Base-by-base conservation (phyloP, 805 yeast genomes). In the Cyberlindnera japonica region DNA sequence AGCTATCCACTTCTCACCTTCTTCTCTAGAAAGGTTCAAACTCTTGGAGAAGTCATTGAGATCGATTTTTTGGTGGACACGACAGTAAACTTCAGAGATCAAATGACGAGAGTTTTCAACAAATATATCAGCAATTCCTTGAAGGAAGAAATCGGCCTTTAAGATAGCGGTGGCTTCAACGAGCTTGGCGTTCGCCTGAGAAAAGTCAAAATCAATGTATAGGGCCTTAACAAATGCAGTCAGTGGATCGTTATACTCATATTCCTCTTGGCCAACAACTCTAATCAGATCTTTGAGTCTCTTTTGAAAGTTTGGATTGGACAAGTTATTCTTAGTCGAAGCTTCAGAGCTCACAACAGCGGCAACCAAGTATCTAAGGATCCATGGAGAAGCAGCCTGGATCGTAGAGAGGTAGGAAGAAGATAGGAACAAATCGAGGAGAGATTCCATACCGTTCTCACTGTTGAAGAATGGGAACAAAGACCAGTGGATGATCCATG, bases 371-470 rank as follows among this genome's bases (percentile, higher is more conserved):
- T 81, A 81, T 54, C 87, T 72, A 48, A 80, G 59, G 36, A 81
- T 65, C 88, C 88, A 81, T 16, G 87, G 88, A 55, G 81, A 73
- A 8, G 83, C 69, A 23, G 84, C 83, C 62, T 81, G 86, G 55
- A 81, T 80, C 3, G 85, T 74, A 43, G 80, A 74, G 45, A 81
- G 61, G 58, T 78, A 79, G 7, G 81, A 74, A 5, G 81, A 72
- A 14, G 77, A 65, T 55, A 78, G 71, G 59, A 77, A 77, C 38
- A 77, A 55, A 47, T 81, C 86, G 42, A 74, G 66, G 43, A 81
- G 62, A 33, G 68, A 67, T 39, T 76, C 81, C 22, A 70, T 55
- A 9, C 82, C 81, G 40, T 68, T 65, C 39, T 68, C 75, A 35
- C 61, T 59, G 54, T 72, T 71, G 69, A 77, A 77, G 53, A 74